Conservation (phyloP, 2,329 filamentous ascomycete genomes). For the Talaromyces albobiverticillius region DNA sequence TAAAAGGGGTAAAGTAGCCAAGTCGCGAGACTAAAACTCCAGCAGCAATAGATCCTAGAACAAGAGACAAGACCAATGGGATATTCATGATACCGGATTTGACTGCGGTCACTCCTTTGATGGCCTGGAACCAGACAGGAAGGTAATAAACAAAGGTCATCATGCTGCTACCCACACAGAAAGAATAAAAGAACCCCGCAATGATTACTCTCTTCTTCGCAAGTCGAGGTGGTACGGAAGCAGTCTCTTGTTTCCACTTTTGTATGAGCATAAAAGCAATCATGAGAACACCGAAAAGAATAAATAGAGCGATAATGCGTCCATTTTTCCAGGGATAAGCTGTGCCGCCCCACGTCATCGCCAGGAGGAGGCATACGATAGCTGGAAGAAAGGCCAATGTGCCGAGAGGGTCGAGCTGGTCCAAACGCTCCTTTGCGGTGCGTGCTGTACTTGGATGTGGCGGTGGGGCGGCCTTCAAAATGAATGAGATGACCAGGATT, state of each 20-base stretch:
- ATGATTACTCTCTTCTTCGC: conserved; percentile 43
- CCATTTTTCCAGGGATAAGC: conserved; percentile 44
- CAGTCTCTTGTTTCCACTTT: conserved; percentile 37
- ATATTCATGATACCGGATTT: conserved; percentile 39
- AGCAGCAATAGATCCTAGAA: conserved; percentile 26
- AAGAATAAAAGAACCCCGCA: conserved; percentile 38
- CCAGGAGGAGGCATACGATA: conserved; percentile 48
- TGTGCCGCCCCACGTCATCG: conserved; percentile 47
- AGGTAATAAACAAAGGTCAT: conserved; percentile 48
- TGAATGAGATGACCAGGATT: conserved; percentile 30
- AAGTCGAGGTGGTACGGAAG: conserved; percentile 46
- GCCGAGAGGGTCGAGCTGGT: conserved; percentile 42
- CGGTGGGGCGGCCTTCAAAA: conserved; percentile 26
- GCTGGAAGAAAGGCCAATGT: conserved; percentile 45
- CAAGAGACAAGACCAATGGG: conserved; percentile 34
- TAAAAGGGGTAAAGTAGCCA: conserved; percentile 42
- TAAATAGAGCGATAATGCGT: conserved; percentile 48
- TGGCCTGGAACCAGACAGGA: conserved; percentile 44
- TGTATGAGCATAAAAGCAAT: conserved; percentile 40
- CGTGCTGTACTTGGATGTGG: conserved; percentile 26
- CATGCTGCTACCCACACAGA: conserved; percentile 43
- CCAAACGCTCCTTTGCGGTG: conserved; percentile 22
- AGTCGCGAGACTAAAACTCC: conserved; percentile 29
- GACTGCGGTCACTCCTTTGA: conserved; percentile 33
- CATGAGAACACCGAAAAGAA: conserved; percentile 50